Evolutionary conservation across 78 protist genomes (phyloP), one percentile per base, ranked within the genome.

Genomic region (Reticulomyxa filosa): DNA sequence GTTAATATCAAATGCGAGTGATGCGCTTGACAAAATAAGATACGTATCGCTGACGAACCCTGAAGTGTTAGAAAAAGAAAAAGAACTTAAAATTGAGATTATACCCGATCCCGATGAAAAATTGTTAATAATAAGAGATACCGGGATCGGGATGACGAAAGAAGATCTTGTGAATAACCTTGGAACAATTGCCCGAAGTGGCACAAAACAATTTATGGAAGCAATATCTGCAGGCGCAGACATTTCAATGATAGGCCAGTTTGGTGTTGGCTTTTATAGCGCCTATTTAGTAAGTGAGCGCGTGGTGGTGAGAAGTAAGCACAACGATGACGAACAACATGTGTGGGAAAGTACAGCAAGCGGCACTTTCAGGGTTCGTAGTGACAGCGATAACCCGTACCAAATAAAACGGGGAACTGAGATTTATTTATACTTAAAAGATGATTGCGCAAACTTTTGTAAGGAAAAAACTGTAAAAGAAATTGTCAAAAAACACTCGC

Each of bases 261-360:
- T 97, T 73, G 99, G 99, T 81, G 98, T 97, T 55, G 98, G 99
- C 33, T 97, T 97, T 93, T 97, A 97, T 87, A 90, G 97, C 33
- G 95, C 98, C 29, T 97, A 80, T 89, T 86, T 97, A 11, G 98
- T 94, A 38, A 97, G 99, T 51, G 94, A 97, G 77, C 26, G 57
- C 8, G 98, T 97, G 30, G 36, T 32, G 2, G 99, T 97, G 30
- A 67, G 64, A 67, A 77, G 96, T 48, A 97, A 97, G 92, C 66
- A 82, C 93, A 89, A 91, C 70, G 97, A 91, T 67, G 99, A 97
- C 74, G 98, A 90, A 69, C 87, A 78, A 72, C 81, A 92, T 85
- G 73, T 84, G 62, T 95, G 99, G 99, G 88, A 83, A 76, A 89
- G 97, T 5, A 27, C 86, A 4, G 98, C 98, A 46, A 97, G 97